Evolutionary conservation across 768 basidiomycete genomes (phyloP).

Genomic region (Pleurotus tuber-regium): DNA sequence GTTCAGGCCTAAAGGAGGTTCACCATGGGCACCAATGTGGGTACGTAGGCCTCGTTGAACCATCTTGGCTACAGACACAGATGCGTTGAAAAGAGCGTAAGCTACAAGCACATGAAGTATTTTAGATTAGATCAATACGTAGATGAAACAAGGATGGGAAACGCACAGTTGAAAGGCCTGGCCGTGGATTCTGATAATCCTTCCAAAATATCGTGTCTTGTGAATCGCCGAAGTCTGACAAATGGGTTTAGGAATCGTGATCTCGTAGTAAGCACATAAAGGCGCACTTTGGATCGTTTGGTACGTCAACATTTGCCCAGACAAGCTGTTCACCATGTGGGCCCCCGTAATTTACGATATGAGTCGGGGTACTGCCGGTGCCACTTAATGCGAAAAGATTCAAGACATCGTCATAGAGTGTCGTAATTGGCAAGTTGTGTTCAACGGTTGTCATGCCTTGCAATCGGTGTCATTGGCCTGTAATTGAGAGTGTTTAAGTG

Average conservation of each 20-base stretch:
- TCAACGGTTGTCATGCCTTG: conserved; percentile 80
- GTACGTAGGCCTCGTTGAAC: conserved; percentile 57
- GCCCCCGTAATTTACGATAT: conserved; percentile 79
- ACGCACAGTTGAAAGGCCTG: conserved; percentile 57
- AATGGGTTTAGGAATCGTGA: background rate
- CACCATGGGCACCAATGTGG: conserved; percentile 75
- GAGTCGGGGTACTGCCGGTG: conserved; percentile 71
- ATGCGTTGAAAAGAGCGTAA: conserved; percentile 66
- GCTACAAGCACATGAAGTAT: conserved; percentile 33
- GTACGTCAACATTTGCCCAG: conserved; percentile 64
- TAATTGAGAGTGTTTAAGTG: background rate
- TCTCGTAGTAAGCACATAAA: background rate
- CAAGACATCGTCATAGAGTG: conserved; percentile 64
- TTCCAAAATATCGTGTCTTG: conserved; percentile 64
- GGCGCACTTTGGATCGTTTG: conserved; percentile 64
- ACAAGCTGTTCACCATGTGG: conserved; percentile 63
- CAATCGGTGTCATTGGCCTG: background rate
- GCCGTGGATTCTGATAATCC: conserved; percentile 56
- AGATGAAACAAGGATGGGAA: background rate
- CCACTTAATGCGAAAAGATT: conserved; percentile 64
- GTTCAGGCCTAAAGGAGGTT: conserved; percentile 69
- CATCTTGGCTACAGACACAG: conserved; percentile 66
- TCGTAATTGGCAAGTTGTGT: conserved; percentile 64
- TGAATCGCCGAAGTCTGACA: conserved; percentile 58
- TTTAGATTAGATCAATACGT: conserved; percentile 2